Percentiles rank a stretch among this genome's conserved stretches.
phyloP scores from a whole-genome alignment of 2,329 filamentous ascomycete genomes.

The Colletotrichum cereale region DNA sequence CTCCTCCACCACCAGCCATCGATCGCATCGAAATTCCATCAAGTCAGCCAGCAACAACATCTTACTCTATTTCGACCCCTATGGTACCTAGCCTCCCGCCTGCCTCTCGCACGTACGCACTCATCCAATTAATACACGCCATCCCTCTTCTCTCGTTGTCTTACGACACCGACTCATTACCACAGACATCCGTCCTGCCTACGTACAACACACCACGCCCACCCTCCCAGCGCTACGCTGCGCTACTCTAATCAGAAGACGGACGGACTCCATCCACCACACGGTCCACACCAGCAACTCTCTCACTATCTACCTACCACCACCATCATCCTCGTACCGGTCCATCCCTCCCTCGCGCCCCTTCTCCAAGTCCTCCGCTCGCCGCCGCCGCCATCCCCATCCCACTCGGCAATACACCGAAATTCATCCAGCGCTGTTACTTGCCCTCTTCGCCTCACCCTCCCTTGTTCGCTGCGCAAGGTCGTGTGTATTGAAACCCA shows the following conservation, averaged over 20 bases:
- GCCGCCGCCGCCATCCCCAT: neutral
- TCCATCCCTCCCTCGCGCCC: constrained; percentile 8
- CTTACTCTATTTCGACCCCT: neutral
- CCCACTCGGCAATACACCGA: constrained; percentile 28
- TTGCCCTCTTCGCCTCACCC: constrained; percentile 6
- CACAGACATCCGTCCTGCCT: neutral
- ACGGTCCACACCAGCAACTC: constrained; percentile 2
- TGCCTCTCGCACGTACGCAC: constrained; percentile 15
- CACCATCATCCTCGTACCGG: constrained; percentile 9
- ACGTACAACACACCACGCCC: neutral
- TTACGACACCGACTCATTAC: neutral
- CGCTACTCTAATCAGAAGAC: constrained; percentile 20
- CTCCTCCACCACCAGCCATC: neutral
- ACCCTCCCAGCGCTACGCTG: constrained; percentile 1
- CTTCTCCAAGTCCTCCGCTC: constrained; percentile 5
- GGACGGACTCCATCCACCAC: constrained; percentile 13
- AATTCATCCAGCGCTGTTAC: constrained; percentile 1
- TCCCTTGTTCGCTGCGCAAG: constrained; percentile 23
- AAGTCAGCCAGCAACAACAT: neutral
- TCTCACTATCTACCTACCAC: neutral
- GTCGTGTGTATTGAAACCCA: neutral
- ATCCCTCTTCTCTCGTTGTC: neutral
- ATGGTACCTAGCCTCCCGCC: constrained; percentile 28
- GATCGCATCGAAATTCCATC: neutral
- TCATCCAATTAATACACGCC: constrained; percentile 1